Evolutionary conservation across 257 asterid species (phyloP).

Genomic region (Catharanthus roseus): DNA sequence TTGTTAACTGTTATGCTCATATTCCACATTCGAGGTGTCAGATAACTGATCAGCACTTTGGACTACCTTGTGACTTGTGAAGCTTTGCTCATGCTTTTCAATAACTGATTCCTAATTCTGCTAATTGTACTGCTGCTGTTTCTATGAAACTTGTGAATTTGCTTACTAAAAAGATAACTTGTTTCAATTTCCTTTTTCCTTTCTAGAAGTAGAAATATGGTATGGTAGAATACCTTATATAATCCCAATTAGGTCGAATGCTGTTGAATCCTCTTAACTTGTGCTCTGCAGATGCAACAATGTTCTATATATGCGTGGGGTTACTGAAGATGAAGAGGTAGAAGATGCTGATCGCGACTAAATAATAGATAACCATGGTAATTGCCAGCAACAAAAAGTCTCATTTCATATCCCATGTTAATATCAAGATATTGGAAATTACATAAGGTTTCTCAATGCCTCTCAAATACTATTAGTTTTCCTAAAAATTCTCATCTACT

Average conservation of each 20-base stretch:
- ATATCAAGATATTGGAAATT: neutral
- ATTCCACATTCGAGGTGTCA: neutral
- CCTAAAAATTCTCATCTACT: neutral
- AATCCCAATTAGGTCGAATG: neutral
- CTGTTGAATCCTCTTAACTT: neutral
- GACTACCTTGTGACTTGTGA: neutral
- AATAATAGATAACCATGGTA: constrained; percentile 23
- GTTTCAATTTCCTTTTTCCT: no score
- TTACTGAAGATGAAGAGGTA: constrained; percentile 81
- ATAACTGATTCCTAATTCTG: neutral
- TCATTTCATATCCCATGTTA: neutral
- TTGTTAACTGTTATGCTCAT: neutral
- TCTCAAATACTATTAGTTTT: neutral
- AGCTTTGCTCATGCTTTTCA: no score
- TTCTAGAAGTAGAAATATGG: neutral
- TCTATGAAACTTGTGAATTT: no score
- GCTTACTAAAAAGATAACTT: neutral
- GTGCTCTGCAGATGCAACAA: constrained; percentile 64
- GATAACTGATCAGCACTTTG: neutral
- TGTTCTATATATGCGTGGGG: constrained; percentile 84
- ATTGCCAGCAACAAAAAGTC: neutral
- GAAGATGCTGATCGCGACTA: constrained; percentile 67
- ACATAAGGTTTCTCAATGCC: neutral
- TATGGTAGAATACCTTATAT: neutral
- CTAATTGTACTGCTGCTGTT: neutral